These are phyloP conservation scores for Mycena belliarum DNA, from an alignment of 768 basidiomycete genomes.

Conservation along the genomic window DNA sequence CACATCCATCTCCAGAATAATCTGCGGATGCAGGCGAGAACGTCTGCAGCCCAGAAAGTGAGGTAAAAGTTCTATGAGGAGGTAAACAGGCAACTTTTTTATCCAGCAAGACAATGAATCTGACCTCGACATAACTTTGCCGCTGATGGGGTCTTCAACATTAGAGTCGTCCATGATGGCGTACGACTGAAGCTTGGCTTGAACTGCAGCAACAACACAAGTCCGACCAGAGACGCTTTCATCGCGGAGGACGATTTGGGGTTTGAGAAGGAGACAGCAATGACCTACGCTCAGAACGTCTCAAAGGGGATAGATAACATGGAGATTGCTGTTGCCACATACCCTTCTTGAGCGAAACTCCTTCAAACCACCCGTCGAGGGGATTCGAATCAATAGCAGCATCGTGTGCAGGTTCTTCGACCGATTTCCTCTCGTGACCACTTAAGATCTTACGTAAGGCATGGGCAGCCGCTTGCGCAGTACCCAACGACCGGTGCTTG, in stretches of 20 bases:
- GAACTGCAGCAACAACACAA: slow-evolving; percentile 75
- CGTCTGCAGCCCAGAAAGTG: slow-evolving; percentile 79
- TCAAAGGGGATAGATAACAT: too few species aligned
- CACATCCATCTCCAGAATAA: slow-evolving; percentile 49
- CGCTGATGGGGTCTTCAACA: slow-evolving; percentile 80
- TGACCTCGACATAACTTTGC: slow-evolving; percentile 84
- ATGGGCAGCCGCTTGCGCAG: slow-evolving; percentile 67
- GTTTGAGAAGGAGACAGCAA: slow-evolving; percentile 86
- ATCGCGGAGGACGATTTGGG: slow-evolving; percentile 81
- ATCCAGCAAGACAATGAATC: slow-evolving; percentile 20
- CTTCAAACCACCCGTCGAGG: slow-evolving; percentile 71
- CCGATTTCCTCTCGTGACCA: slow-evolving; percentile 51
- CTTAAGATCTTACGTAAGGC: slow-evolving; percentile 66
- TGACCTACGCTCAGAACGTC: slow-evolving; percentile 48
- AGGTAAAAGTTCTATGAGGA: slow-evolving; percentile 73
- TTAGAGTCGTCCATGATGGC: slow-evolving; percentile 79
- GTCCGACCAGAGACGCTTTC: slow-evolving; percentile 54
- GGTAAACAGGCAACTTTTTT: not conserved
- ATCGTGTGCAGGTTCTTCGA: slow-evolving; percentile 36
- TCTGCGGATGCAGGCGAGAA: slow-evolving; percentile 68
- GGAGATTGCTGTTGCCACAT: too few species aligned
- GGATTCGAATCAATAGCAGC: slow-evolving; percentile 50
- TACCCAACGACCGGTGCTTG: slow-evolving; percentile 37
- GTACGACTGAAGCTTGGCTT: slow-evolving; percentile 77
- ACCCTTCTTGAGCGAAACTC: slow-evolving; percentile 63